Evolutionary conservation across 352 stramenopile genomes (phyloP).

Genomic region (Phytophthora chlamydospora): DNA sequence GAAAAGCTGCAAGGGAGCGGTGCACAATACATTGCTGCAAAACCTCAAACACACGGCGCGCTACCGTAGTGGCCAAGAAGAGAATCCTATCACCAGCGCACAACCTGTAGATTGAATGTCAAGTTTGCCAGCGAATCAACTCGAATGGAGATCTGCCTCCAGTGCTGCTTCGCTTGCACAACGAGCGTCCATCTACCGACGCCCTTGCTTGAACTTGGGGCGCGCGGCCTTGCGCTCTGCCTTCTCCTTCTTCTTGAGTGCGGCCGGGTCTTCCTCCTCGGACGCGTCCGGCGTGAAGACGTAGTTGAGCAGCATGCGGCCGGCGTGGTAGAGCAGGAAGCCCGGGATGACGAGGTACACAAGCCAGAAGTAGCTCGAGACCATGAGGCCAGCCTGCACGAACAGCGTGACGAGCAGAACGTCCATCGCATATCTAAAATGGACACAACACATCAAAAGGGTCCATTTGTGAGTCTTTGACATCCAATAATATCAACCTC

Average conservation of each 20-base stretch:
- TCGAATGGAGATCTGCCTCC: background rate
- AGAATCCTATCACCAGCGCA: background rate
- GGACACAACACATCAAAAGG: background rate
- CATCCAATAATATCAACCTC: slow-evolving; percentile 18
- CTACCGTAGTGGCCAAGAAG: background rate
- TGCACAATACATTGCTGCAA: background rate
- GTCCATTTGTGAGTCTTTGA: slow-evolving; percentile 24
- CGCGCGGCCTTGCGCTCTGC: slow-evolving; percentile 65
- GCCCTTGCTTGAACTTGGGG: slow-evolving; percentile 49
- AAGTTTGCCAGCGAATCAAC: background rate
- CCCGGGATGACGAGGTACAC: slow-evolving; percentile 82
- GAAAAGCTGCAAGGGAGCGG: slow-evolving; percentile 6
- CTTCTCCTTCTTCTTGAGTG: slow-evolving; percentile 81
- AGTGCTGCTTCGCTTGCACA: background rate
- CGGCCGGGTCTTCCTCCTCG: slow-evolving; percentile 61
- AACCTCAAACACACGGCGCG: too few species aligned
- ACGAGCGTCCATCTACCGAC: slow-evolving; percentile 39
- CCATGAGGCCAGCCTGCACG: slow-evolving; percentile 72
- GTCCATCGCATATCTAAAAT: slow-evolving; percentile 82
- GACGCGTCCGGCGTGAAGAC: slow-evolving; percentile 71
- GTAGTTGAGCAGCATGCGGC: slow-evolving; percentile 80
- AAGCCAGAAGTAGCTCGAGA: slow-evolving; percentile 91
- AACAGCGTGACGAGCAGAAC: slow-evolving; percentile 84
- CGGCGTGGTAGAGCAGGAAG: slow-evolving; percentile 82
- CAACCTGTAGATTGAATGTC: slow-evolving; percentile 21